phyloP scores from a whole-genome alignment of 805 yeast genomes.

The Wickerhamiella galacta region DNA sequence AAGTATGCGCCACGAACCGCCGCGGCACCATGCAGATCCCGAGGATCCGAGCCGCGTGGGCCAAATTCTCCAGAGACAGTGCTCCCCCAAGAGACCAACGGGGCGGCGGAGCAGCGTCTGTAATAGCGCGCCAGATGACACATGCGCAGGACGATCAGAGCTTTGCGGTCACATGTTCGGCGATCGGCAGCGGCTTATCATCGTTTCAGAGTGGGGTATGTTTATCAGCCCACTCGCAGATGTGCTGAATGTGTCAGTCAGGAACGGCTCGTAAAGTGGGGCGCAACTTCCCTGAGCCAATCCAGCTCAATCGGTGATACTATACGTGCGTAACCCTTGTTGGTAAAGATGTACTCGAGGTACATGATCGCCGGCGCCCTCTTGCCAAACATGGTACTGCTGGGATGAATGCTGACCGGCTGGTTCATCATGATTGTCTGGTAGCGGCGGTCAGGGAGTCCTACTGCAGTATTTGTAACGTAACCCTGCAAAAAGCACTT shows the following conservation, averaged over 20 bases:
- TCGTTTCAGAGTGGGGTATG: not conserved
- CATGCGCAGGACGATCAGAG: no score
- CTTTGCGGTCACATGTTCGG: no score
- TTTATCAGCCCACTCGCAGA: not conserved
- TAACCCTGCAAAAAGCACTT: constrained; percentile 74
- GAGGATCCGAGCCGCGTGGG: no score
- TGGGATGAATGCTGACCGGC: constrained; percentile 75
- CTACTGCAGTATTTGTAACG: constrained; percentile 78
- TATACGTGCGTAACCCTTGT: constrained; percentile 80
- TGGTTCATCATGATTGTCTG: constrained; percentile 69
- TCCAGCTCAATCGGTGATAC: constrained; percentile 67
- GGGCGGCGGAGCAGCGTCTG: no score
- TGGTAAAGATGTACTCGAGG: constrained; percentile 82
- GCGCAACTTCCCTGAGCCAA: constrained; percentile 36
- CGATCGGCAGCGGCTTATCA: no score
- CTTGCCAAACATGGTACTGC: constrained; percentile 71
- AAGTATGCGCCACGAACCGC: no score
- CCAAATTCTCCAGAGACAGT: no score
- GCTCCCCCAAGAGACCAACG: no score
- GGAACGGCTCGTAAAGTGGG: not conserved
- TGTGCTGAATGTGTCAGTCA: not conserved
- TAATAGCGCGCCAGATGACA: no score
- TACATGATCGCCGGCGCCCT: constrained; percentile 80
- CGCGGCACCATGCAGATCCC: no score
- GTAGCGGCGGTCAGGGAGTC: constrained; percentile 87